Conservation (phyloP, 495 filamentous ascomycete species). For the Halenospora varia region DNA sequence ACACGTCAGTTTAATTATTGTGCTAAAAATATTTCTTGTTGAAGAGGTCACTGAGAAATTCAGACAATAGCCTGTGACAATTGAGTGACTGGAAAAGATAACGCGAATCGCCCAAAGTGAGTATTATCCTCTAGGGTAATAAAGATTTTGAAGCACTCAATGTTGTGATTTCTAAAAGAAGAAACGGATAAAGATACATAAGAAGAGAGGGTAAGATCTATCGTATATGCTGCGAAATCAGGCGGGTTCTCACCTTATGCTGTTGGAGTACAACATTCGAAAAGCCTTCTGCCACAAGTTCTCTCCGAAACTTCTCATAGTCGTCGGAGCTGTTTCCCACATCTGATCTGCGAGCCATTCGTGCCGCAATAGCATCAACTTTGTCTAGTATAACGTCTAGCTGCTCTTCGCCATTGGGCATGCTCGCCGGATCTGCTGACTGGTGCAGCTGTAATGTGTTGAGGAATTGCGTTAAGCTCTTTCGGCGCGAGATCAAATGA, state of each 20-base stretch:
- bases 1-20: not conserved
- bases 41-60: no score
- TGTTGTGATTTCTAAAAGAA: constrained; percentile 2
- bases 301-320: constrained; percentile 45
- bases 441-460: constrained; percentile 22
- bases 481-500: constrained; percentile 24
- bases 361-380: constrained; percentile 45
- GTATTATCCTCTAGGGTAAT: no score
- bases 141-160: not conserved
- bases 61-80: no score
- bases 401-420: constrained; percentile 25
- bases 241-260: constrained; percentile 48
- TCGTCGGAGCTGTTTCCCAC: constrained; percentile 33
- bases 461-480: constrained; percentile 18
- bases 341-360: constrained; percentile 35
- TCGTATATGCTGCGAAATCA: no score
- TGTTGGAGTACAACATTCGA: constrained; percentile 42
- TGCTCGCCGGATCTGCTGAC: constrained; percentile 5
- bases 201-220: not conserved
- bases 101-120: no score
- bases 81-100: no score
- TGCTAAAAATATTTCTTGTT: no score
- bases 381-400: constrained; percentile 45
- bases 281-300: constrained; percentile 49
- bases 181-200: not conserved